phyloP scores from a whole-genome alignment of 495 filamentous ascomycete genomes.

The Melanomma pulvis-pyrius region DNA sequence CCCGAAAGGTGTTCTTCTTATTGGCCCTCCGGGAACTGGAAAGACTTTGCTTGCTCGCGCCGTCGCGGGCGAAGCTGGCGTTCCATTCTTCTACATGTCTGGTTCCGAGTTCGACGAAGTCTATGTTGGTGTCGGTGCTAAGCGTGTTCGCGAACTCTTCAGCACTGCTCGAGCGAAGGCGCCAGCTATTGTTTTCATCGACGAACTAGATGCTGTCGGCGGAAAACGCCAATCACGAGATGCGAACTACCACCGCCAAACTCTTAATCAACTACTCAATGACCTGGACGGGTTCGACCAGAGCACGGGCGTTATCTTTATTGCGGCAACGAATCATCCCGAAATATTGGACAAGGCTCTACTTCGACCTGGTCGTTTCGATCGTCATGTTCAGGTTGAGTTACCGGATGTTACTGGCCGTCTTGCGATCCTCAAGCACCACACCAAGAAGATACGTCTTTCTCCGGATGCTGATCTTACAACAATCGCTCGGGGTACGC shows the following conservation, averaged over 20 bases:
- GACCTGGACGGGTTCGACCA: constrained; percentile 97
- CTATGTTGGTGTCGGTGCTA: constrained; percentile 96
- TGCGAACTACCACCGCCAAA: constrained; percentile 95
- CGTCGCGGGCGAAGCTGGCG: constrained; percentile 94
- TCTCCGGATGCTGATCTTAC: constrained; percentile 77
- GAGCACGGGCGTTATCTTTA: constrained; percentile 88
- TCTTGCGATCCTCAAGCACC: constrained; percentile 86
- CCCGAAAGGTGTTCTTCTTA: constrained; percentile 92
- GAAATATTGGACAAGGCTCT: constrained; percentile 91
- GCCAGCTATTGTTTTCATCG: constrained; percentile 97
- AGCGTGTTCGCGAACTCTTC: constrained; percentile 97
- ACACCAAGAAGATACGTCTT: constrained; percentile 83
- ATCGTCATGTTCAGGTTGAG: constrained; percentile 84
- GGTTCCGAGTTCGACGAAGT: constrained; percentile 98
- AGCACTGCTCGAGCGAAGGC: constrained; percentile 81
- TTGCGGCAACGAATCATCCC: constrained; percentile 95
- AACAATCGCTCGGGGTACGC: constrained; percentile 79
- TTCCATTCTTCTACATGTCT: constrained; percentile 99
- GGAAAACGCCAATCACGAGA: constrained; percentile 91
- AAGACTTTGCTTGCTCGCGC: constrained; percentile 97
- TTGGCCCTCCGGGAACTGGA: constrained; percentile 95
- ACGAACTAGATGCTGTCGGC: constrained; percentile 95
- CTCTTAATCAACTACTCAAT: constrained; percentile 95
- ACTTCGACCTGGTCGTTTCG: constrained; percentile 92
- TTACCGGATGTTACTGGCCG: constrained; percentile 94